These are phyloP conservation scores for Globisporangium solare DNA, from an alignment of 352 stramenopile genomes.

Conservation along the genomic window DNA sequence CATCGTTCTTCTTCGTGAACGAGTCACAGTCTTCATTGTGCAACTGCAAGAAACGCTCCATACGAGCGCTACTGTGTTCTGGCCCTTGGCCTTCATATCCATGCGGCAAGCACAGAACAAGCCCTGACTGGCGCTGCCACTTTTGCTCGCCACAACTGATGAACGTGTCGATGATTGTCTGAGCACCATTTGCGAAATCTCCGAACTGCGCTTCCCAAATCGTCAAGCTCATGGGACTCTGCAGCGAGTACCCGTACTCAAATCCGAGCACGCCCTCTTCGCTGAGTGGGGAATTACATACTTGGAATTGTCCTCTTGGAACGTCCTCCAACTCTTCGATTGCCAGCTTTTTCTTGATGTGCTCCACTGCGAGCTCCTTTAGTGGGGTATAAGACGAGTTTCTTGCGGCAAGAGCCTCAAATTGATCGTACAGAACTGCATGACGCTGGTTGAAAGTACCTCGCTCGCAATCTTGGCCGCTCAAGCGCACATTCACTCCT, in stretches of 20 bases:
- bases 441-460: constrained; percentile 90
- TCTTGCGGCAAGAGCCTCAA: constrained; percentile 57
- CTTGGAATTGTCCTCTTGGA: constrained; percentile 47
- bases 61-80: constrained; percentile 79
- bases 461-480: constrained; percentile 86
- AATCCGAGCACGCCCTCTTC: constrained; percentile 85
- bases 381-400: constrained; percentile 95
- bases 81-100: constrained; percentile 85
- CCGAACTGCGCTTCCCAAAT: constrained; percentile 93
- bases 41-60: constrained; percentile 82
- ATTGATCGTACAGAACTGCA: constrained; percentile 86
- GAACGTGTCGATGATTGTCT: constrained; percentile 89
- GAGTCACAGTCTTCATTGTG: constrained; percentile 71
- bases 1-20: constrained; percentile 39
- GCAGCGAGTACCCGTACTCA: constrained; percentile 84
- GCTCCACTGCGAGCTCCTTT: constrained; percentile 67
- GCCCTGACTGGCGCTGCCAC: constrained; percentile 87
- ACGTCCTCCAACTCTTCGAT: constrained; percentile 39
- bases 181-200: constrained; percentile 85
- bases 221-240: constrained; percentile 66
- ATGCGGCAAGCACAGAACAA: constrained; percentile 77
- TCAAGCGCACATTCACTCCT: constrained; percentile 78
- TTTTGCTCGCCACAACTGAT: constrained; percentile 82
- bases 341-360: constrained; percentile 35
- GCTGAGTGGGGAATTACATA: constrained; percentile 80